Percentiles rank a stretch among this genome's conserved stretches.
Evolutionary conservation across 768 basidiomycete species (phyloP).

Genomic region (Lactifluus hygrophoroides): DNA sequence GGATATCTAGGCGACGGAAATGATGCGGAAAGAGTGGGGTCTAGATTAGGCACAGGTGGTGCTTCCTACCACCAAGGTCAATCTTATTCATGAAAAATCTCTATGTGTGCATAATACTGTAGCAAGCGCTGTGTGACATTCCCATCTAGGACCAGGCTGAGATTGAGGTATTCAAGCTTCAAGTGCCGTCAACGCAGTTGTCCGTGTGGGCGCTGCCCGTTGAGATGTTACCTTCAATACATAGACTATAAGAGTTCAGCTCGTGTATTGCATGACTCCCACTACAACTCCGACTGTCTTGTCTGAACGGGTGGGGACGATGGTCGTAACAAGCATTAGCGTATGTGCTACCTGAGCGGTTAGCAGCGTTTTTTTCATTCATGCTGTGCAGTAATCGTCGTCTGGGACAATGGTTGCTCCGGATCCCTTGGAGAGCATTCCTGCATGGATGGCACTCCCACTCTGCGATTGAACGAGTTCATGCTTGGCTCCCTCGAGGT

Average conservation of each 20-base stretch:
- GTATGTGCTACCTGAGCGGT: slow-evolving; percentile 36
- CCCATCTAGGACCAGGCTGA: not conserved
- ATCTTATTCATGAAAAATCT: too few relatives aligned
- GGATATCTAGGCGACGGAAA: slow-evolving; percentile 8
- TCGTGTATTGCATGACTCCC: not conserved
- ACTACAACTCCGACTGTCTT: too few relatives aligned
- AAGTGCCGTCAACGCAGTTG: not conserved
- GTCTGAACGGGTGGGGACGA: slow-evolving; percentile 94
- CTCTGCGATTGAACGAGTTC: slow-evolving; percentile 92
- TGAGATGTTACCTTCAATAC: not conserved
- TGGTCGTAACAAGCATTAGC: slow-evolving; percentile 89
- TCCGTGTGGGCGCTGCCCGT: not conserved
- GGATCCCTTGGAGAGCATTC: slow-evolving; percentile 88
- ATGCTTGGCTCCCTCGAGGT: slow-evolving; percentile 65
- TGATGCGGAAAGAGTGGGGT: slow-evolving; percentile 13
- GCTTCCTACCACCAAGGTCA: not conserved
- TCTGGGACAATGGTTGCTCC: slow-evolving; percentile 90
- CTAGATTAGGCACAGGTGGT: not conserved
- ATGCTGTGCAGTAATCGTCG: slow-evolving; percentile 55
- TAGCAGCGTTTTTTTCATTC: not conserved
- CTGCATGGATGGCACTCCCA: slow-evolving; percentile 92
- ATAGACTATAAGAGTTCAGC: not conserved
- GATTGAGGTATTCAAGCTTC: too few relatives aligned
- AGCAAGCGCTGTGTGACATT: not conserved
- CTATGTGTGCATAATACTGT: not conserved